Conservation (phyloP, 345 rosid genomes). For the Gossypium thurberi region DNA sequence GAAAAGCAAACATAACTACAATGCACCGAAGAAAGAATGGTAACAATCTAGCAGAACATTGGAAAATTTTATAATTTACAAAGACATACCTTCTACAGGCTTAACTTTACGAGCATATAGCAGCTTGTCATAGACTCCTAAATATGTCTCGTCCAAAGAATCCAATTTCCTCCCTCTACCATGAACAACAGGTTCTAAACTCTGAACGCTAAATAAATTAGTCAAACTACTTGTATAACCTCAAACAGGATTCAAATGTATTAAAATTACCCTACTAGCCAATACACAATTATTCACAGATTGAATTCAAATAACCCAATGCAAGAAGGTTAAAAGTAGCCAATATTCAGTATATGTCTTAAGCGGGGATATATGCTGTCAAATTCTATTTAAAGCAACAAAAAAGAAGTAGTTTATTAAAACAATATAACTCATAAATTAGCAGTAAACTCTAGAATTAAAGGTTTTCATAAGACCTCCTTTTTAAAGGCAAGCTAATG, state of each 20-base stretch:
- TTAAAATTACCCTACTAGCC: background rate
- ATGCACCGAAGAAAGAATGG: background rate
- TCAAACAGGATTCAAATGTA: background rate
- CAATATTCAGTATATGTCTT: background rate
- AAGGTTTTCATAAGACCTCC: background rate
- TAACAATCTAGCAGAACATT: background rate
- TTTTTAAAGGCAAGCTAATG: background rate
- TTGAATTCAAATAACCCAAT: background rate
- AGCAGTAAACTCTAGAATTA: background rate
- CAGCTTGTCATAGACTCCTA: constrained; percentile 72
- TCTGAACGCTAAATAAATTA: constrained; percentile 32
- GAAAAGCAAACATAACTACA: background rate
- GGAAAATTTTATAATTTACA: background rate
- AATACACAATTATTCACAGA: background rate
- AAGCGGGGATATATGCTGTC: background rate
- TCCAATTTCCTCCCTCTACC: constrained; percentile 75
- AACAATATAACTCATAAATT: background rate
- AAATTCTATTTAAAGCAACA: background rate
- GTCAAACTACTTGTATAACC: background rate
- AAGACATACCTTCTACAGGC: constrained; percentile 67
- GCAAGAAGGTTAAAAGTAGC: background rate
- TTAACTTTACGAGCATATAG: constrained; percentile 82
- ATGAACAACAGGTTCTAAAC: constrained; percentile 74
- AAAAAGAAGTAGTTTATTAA: background rate
- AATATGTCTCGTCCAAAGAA: constrained; percentile 74